Percentiles rank a stretch among this genome's conserved stretches.
These are phyloP conservation scores for Phragmites australis DNA, from an alignment of 176 grass and related monocot species.

Conservation along the genomic window DNA sequence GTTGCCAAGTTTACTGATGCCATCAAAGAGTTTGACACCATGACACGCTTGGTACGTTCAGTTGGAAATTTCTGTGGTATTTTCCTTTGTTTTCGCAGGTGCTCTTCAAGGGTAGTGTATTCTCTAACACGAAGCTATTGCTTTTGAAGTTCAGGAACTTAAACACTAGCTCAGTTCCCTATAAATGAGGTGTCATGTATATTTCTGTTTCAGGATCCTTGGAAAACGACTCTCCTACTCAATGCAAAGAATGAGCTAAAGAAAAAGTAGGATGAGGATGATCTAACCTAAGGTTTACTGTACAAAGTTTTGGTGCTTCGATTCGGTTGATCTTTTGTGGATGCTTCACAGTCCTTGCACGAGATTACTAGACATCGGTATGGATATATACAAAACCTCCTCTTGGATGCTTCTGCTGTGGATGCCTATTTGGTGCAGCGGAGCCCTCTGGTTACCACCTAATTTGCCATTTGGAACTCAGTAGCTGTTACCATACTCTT, in stretches of 20 bases:
- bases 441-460: neutral
- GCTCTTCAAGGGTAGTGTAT: neutral
- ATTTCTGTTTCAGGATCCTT: constrained; percentile 67
- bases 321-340: constrained; percentile 14
- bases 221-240: constrained; percentile 89
- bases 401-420: neutral
- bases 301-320: constrained; percentile 25
- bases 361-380: neutral
- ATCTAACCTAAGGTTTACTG: constrained; percentile 66
- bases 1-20: constrained; percentile 74
- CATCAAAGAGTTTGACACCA: constrained; percentile 82
- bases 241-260: constrained; percentile 81
- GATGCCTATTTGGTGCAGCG: neutral
- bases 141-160: neutral
- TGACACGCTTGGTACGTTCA: constrained; percentile 78
- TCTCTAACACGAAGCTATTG: neutral
- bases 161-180: neutral
- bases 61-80: constrained; percentile 5
- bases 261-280: constrained; percentile 82
- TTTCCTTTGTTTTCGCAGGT: neutral
- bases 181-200: neutral
- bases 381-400: neutral
- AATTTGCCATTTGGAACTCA: neutral
- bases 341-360: neutral
- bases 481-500: neutral